phyloP scores from a whole-genome alignment of 2,329 filamentous ascomycete genomes.

The Fusarium burgessii region DNA sequence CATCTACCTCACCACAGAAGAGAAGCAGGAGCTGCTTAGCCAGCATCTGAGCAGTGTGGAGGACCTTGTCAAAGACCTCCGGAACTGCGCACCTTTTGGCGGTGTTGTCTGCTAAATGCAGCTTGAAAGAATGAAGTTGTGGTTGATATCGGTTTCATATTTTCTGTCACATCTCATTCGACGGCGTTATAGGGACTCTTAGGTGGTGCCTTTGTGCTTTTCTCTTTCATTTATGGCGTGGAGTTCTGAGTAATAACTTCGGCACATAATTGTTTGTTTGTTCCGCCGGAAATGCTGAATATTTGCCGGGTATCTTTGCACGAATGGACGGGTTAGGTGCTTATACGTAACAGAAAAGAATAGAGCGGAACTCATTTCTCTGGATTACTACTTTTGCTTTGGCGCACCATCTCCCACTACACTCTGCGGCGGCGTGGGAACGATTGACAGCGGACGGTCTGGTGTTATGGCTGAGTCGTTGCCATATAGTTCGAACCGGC shows the following conservation, averaged over 20 bases:
- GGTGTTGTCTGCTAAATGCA: conserved; percentile 62
- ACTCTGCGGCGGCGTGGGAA: conserved; percentile 44
- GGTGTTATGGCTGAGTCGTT: conserved; percentile 42
- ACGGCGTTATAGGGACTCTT: conserved; percentile 35
- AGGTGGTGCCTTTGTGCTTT: conserved; percentile 26
- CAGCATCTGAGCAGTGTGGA: conserved; percentile 85
- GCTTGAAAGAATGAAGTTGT: not conserved
- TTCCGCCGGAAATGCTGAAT: conserved; percentile 35
- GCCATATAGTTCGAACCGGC: conserved; percentile 61
- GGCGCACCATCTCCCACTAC: conserved; percentile 17
- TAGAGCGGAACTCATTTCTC: conserved; percentile 22
- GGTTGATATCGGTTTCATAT: not conserved
- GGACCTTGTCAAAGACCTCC: conserved; percentile 85
- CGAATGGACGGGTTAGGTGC: conserved; percentile 47
- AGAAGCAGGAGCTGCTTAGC: conserved; percentile 84
- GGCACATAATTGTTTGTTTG: conserved; percentile 35
- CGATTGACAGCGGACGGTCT: conserved; percentile 38
- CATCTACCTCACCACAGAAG: conserved; percentile 70
- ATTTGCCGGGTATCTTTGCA: conserved; percentile 43
- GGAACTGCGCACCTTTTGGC: conserved; percentile 81
- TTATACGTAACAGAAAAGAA: conserved; percentile 43
- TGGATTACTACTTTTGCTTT: conserved; percentile 18
- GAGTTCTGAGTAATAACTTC: conserved; percentile 42
- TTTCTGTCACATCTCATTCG: conserved; percentile 1
- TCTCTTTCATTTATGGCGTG: conserved; percentile 33